Conservation (phyloP, 2,329 filamentous ascomycete species). For the Xylaria sp. region DNA sequence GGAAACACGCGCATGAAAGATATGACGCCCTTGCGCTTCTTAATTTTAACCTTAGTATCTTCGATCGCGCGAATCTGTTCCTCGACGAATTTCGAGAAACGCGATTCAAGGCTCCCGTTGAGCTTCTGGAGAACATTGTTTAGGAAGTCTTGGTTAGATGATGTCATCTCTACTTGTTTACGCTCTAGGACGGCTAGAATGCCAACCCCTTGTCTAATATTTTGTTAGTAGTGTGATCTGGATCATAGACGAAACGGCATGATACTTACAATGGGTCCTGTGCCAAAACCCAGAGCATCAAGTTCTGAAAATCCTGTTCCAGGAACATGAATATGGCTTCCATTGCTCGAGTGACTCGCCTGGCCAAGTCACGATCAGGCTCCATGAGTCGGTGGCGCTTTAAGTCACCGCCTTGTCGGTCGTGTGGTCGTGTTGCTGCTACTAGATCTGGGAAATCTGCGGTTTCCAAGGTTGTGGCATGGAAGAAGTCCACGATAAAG, state of each 20-base stretch:
- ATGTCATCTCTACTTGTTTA: slow-evolving; percentile 80
- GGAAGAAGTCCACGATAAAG: slow-evolving; percentile 97
- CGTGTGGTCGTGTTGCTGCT: slow-evolving; percentile 70
- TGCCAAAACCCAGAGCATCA: slow-evolving; percentile 85
- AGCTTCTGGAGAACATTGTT: slow-evolving; percentile 82
- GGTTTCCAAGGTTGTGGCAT: slow-evolving; percentile 85
- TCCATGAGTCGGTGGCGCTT: slow-evolving; percentile 83
- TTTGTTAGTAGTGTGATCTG: slow-evolving; percentile 31
- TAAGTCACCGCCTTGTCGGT: slow-evolving; percentile 78
- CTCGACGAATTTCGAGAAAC: slow-evolving; percentile 90
- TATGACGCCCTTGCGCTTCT: slow-evolving; percentile 97
- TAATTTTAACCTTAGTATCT: slow-evolving; percentile 98
- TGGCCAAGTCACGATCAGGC: slow-evolving; percentile 86
- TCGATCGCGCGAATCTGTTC: slow-evolving; percentile 96
- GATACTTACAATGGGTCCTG: slow-evolving; percentile 81
- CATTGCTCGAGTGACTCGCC: slow-evolving; percentile 86
- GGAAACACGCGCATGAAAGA: slow-evolving; percentile 95
- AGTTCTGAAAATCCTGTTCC: slow-evolving; percentile 77
- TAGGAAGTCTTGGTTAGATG: slow-evolving; percentile 93
- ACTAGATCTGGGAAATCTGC: slow-evolving; percentile 87
- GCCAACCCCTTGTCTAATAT: slow-evolving; percentile 82
- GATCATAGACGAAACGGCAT: background rate
- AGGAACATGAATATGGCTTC: slow-evolving; percentile 88
- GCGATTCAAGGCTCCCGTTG: slow-evolving; percentile 76
- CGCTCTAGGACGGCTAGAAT: slow-evolving; percentile 84